Base-by-base conservation (phyloP, 2,329 filamentous ascomycete species). In the Monosporascus sp. region DNA sequence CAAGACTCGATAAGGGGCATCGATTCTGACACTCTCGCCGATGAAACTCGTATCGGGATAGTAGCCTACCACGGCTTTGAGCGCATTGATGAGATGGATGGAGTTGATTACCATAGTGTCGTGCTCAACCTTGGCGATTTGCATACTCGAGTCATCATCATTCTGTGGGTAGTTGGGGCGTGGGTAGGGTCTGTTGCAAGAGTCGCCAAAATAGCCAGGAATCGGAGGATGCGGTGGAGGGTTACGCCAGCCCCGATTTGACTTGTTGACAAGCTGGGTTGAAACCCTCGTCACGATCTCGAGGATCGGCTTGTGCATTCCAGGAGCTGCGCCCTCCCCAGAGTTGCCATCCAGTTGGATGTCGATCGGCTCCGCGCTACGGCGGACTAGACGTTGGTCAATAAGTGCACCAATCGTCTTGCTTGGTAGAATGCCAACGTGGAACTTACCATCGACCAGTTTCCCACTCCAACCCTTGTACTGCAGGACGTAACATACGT, bases 41-140 rank as follows among this genome's bases (percentile, higher is more conserved):
- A 67, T 61, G 48, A 76, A 69, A 43, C 65, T 67, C 53, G 71
- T 67, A 40, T 69, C 67, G 3, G 76, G 76, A 56, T 79, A 80
- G 58, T 79, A 80, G 24, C 65, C 68, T 7, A 81, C 70, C 5
- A 80, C 71, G 14, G 77, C 76, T 27, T 66, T 69, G 5, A 82
- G 67, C 1, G 77, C 77, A 47, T 77, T 73, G 57, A 75, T 71
- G 31, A 82, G 69, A 52, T 77, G 65, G 31, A 63, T 54, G 2
- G 76, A 79, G 56, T 76, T 67, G 45, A 79, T 74, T 3, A 70
- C 49, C 74, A 79, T 78, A 51, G 64, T 59, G 0, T 71, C 74
- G 1, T 57, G 64, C 19, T 69, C 65, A 8, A 66, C 58, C 19
- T 67, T 65, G 34, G 64, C 56, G 26, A 64, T 46, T 14, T 66